Conservation (phyloP, 345 rosid genomes). For the Hibiscus trionum region DNA sequence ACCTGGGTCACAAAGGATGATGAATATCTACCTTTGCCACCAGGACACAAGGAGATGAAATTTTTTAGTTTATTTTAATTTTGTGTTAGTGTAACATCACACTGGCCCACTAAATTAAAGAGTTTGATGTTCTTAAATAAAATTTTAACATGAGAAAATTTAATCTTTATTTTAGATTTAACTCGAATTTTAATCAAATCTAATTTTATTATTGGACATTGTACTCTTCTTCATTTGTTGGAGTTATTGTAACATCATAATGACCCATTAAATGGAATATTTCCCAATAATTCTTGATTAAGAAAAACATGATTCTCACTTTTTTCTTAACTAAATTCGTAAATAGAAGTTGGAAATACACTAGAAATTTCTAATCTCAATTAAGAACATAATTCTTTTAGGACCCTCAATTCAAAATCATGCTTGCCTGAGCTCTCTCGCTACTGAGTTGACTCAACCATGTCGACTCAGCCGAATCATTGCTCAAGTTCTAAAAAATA, state of each 20-base stretch:
- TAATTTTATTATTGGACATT: no score
- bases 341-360: neutral
- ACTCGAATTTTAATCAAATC: no score
- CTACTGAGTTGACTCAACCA: conserved; percentile 21
- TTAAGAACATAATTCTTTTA: neutral
- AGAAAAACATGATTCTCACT: neutral
- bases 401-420: conserved; percentile 11
- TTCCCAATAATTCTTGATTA: neutral
- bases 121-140: no score
- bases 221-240: no score
- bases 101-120: no score
- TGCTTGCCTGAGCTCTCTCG: conserved; percentile 38
- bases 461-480: conserved; percentile 37
- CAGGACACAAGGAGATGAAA: no score
- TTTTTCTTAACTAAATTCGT: neutral
- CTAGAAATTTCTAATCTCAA: conserved; percentile 9
- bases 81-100: no score
- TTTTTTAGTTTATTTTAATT: no score
- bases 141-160: no score
- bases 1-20: no score
- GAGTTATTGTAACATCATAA: neutral
- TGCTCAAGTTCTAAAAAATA: conserved; percentile 14
- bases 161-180: no score
- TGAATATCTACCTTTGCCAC: no score
- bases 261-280: neutral